Evolutionary conservation across 2,329 filamentous ascomycete species (phyloP), one percentile per base, ranked within the genome.

Genomic region (Hypoxylon sp.): DNA sequence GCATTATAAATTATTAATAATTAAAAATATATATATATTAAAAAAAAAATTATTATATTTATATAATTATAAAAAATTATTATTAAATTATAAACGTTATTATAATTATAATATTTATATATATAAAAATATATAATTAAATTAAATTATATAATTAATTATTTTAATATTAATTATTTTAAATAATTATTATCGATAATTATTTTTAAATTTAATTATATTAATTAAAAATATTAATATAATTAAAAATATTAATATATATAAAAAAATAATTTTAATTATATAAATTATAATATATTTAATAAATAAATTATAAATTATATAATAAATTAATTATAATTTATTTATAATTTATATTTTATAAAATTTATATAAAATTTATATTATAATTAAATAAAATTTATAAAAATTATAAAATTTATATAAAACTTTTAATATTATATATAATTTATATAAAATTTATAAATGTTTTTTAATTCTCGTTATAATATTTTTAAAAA

Each of bases 161-260:
- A 17, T 17, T 34, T 34, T 17, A n/a, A 17, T 34, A 20, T n/a
- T 4, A 17, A n/a, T n/a, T n/a, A n/a, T n/a, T n/a, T n/a, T n/a
- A n/a, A n/a, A n/a, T n/a, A n/a, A n/a, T n/a, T n/a, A n/a, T n/a
- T n/a, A n/a, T n/a, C n/a, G n/a, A n/a, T n/a, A n/a, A n/a, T n/a
- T n/a, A n/a, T n/a, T n/a, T n/a, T n/a, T 34, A 34, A 34, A 7
- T 30, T 19, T 17, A 34, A 5, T 34, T 34, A 34, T 34, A 30
- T 13, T 16, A 30, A 20, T 12, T 11, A 20, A 17, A 34, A 20
- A 5, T 20, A 17, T 11, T 34, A 34, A 34, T 9, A 5, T 34
- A 17, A 19, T n/a, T n/a, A n/a, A n/a, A n/a, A n/a, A n/a, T n/a
- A n/a, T n/a, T n/a, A n/a, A n/a, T n/a, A n/a, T n/a, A n/a, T n/a